Conservation (phyloP, 1,139 yeast genomes). For the Geotrichum macrosporum region DNA sequence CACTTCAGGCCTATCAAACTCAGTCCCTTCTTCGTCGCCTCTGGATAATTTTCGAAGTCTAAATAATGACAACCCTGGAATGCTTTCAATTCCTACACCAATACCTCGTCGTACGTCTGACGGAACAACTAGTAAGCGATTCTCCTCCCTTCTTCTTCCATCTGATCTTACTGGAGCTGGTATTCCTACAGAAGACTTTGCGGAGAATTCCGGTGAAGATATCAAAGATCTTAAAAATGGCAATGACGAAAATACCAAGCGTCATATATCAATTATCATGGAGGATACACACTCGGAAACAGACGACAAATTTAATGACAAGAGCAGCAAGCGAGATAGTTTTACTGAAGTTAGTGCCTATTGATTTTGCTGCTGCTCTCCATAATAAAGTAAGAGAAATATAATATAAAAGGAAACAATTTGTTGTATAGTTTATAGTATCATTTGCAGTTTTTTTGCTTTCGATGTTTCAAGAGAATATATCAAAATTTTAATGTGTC, state of each 20-base stretch:
- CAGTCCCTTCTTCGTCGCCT: slow-evolving; percentile 7
- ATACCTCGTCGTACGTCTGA: neutral
- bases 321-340: slow-evolving; percentile 29
- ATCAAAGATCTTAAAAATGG: neutral
- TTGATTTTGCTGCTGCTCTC: too few relatives aligned
- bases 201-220: neutral
- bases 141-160: slow-evolving; percentile 18
- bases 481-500: neutral
- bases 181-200: slow-evolving; percentile 8
- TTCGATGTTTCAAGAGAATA: neutral
- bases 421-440: slow-evolving; percentile 3
- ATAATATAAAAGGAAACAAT: too few relatives aligned
- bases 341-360: slow-evolving; percentile 34
- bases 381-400: too few relatives aligned
- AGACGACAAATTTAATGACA: slow-evolving; percentile 11
- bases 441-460: neutral
- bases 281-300: slow-evolving; percentile 4
- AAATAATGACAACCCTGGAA: neutral
- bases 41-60: neutral
- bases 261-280: slow-evolving; percentile 5
- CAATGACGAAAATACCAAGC: slow-evolving; percentile 2
- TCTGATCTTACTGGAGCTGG: slow-evolving; percentile 19
- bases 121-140: slow-evolving; percentile 16
- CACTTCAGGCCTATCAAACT: slow-evolving; percentile 4
- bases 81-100: slow-evolving; percentile 7